Evolutionary conservation across 257 asterid genomes (phyloP).

Genomic region (Penstemon davidsonii): DNA sequence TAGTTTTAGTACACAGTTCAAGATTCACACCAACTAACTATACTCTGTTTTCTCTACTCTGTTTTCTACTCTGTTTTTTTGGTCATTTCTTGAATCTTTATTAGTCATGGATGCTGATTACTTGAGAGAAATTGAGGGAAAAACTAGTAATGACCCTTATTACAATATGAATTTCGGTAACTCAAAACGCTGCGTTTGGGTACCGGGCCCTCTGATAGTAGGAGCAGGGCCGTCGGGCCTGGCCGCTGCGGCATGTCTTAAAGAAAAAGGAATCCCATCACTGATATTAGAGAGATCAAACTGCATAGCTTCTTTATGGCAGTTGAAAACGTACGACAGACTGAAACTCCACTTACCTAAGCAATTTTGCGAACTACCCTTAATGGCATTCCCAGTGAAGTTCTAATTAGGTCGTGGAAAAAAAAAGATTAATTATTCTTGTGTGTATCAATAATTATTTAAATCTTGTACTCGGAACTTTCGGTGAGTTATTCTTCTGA

Average conservation of each 20-base stretch:
- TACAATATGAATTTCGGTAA: conserved; percentile 2
- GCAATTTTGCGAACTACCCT: conserved; percentile 80
- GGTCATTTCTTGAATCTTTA: conserved; percentile 3
- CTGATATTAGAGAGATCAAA: conserved; percentile 64
- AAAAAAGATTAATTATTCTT: conserved; percentile 5
- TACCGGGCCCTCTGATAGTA: conserved; percentile 68
- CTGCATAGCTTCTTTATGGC: conserved; percentile 88
- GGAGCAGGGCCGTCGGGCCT: conserved; percentile 92
- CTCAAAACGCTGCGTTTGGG: conserved; percentile 39
- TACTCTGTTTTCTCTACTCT: no score
- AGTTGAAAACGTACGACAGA: conserved; percentile 78
- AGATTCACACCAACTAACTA: background rate
- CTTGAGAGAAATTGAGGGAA: conserved; percentile 59
- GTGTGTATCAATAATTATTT: conserved; percentile 27
- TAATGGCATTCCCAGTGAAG: conserved; percentile 53
- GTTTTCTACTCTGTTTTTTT: background rate
- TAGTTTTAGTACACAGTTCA: conserved; percentile 2
- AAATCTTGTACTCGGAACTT: conserved; percentile 29
- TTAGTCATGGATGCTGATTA: conserved; percentile 30
- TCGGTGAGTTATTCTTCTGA: conserved; percentile 28
- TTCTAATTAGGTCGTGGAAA: background rate
- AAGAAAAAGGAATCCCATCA: conserved; percentile 53
- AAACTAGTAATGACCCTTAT: conserved; percentile 55
- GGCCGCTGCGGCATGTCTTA: conserved; percentile 77
- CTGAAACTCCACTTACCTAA: conserved; percentile 80